phyloP scores from a whole-genome alignment of 192 early-diverging fungal species.

The Martensiomyces pterosporus region DNA sequence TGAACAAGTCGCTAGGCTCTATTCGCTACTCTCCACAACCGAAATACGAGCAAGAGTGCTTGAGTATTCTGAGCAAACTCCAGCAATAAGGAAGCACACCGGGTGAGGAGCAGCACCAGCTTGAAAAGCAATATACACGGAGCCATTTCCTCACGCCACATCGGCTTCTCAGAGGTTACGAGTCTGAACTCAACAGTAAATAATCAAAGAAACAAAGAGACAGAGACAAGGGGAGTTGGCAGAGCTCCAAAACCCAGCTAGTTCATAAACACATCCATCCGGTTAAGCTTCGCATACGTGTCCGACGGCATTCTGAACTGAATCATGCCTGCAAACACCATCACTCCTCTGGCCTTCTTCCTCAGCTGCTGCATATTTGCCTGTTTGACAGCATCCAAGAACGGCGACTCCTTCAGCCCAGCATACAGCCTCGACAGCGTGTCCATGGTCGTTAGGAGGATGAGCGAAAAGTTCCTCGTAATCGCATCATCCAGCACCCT shows the following conservation, averaged over 20 bases:
- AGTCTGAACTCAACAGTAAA: no score
- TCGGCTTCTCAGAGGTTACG: no score
- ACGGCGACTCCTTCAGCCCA: conserved; percentile 54
- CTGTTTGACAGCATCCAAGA: conserved; percentile 38
- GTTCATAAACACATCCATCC: conserved; percentile 63
- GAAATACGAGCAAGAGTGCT: no score
- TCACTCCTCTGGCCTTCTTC: conserved; percentile 61
- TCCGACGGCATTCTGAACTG: conserved; percentile 84
- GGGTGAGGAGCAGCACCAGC: background rate
- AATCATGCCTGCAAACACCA: conserved; percentile 80
- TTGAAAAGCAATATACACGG: background rate
- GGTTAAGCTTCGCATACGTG: conserved; percentile 71
- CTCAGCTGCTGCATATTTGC: conserved; percentile 54
- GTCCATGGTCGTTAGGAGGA: conserved; percentile 72
- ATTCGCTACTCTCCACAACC: no score
- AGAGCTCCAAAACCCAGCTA: conserved; percentile 2
- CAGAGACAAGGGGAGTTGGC: background rate
- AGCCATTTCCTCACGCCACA: no score
- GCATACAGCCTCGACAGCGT: conserved; percentile 59
- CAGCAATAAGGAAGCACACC: no score
- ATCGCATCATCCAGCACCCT: conserved; percentile 62
- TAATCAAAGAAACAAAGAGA: background rate
- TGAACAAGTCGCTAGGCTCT: no score
- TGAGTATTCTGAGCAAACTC: no score
- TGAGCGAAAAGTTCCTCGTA: conserved; percentile 67